Evolutionary conservation across 768 basidiomycete genomes (phyloP).

Genomic region (Mycena maculata): DNA sequence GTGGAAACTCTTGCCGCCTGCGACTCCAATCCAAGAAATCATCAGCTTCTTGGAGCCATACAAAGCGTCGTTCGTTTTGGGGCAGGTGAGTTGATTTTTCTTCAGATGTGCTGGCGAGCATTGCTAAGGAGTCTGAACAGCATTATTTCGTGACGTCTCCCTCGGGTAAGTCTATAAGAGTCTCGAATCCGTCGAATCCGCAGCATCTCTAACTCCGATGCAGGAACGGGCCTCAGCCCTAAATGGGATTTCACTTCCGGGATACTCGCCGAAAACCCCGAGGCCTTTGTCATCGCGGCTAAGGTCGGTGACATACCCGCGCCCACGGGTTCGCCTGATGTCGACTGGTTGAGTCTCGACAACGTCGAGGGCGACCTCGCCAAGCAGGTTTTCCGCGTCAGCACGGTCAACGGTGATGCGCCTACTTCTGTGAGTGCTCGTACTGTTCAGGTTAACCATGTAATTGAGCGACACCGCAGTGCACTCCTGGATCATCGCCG

Average conservation of each 20-base stretch:
- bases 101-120: neutral
- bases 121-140: conserved; percentile 44
- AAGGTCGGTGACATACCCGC: conserved; percentile 55
- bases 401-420: conserved; percentile 66
- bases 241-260: conserved; percentile 68
- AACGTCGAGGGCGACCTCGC: conserved; percentile 61
- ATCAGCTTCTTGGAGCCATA: neutral
- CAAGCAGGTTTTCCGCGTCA: conserved; percentile 60
- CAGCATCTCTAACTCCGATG: conserved; percentile 47
- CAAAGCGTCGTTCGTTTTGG: conserved; percentile 26
- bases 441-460: neutral
- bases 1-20: conserved; percentile 40
- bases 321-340: conserved; percentile 54
- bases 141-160: conserved; percentile 63
- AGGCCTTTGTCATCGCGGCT: conserved; percentile 61
- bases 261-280: conserved; percentile 51
- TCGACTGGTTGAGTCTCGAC: conserved; percentile 69
- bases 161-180: conserved; percentile 2
- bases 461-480: conserved; percentile 38
- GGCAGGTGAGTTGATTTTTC: conserved; percentile 13
- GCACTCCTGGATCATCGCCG: conserved; percentile 51
- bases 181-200: neutral
- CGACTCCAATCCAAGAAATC: conserved; percentile 17
- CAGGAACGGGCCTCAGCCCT: conserved; percentile 56
- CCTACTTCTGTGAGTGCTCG: conserved; percentile 53